A percentile compares a stretch with the other conserved stretches of the same genome.
Conservation (phyloP, 495 filamentous ascomycete species). For the Podospora anserina region DNA sequence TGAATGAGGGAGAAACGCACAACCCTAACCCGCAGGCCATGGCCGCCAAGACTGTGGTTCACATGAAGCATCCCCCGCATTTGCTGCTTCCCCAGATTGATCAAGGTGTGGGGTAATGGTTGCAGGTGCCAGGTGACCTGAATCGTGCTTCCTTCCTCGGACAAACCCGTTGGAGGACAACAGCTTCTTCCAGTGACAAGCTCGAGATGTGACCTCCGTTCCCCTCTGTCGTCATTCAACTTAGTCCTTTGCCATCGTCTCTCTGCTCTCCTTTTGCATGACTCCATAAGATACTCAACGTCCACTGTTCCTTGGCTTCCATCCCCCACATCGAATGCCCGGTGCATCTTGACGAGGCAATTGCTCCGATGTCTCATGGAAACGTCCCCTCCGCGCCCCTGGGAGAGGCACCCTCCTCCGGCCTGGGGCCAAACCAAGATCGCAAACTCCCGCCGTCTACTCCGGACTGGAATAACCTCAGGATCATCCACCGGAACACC, state of each 20-base stretch:
- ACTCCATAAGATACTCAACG: not conserved
- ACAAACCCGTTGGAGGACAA: not conserved
- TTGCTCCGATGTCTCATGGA: conserved; percentile 17
- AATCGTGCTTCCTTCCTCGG: not conserved
- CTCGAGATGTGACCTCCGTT: not conserved
- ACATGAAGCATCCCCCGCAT: not conserved
- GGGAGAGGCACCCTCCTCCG: conserved; percentile 5
- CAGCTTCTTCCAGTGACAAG: not conserved
- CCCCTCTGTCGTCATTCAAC: not conserved
- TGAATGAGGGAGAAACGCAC: too few relatives aligned
- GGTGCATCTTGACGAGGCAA: conserved; percentile 12
- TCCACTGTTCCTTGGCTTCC: not conserved
- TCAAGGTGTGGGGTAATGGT: not conserved
- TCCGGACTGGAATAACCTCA: conserved; percentile 60
- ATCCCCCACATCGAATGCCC: not conserved
- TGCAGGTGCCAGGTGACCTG: not conserved
- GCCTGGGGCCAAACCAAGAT: conserved; percentile 1
- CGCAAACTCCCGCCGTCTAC: conserved; percentile 19
- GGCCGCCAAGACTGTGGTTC: not conserved
- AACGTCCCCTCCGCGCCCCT: conserved; percentile 7
- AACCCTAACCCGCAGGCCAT: not conserved
- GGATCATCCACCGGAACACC: conserved; percentile 61
- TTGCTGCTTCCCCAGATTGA: not conserved
- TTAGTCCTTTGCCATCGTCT: not conserved
- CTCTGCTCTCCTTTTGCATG: not conserved